Evolutionary conservation across 441 rosid genomes (phyloP), one percentile per base, ranked within the genome.

Genomic region (Syzygium malaccense): DNA sequence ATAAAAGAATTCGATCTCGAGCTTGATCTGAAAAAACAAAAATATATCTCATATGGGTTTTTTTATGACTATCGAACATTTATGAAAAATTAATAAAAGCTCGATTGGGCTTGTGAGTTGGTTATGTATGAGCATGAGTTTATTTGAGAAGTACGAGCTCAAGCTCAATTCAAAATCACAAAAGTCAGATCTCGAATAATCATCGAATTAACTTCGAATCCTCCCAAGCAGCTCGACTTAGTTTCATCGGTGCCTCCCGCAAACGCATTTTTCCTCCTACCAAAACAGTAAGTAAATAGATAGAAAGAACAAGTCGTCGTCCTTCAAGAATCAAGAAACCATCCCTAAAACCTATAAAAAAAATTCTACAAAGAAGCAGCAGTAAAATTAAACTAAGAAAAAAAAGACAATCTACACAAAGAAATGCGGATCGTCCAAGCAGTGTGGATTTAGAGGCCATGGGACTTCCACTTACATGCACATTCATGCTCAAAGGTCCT

Each of bases 401-500:
- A 30, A 17, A 64, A 23, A 17, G 75, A 17, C 23, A 15, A 2
- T 64, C 75, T 8, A 30, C 75, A 64, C 19, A 30, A 64, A 64
- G 41, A 64, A 8, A 64, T 64, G 75, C 75, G 23, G 2, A 28
- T 75, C 1, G n/a, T 75, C 51, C 51, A 41, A 13, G 1, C 26
- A 23, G 1, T 37, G 51, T 17, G 3, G 5, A 54, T 3, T 41
- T 75, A 12, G 14, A 75, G 18, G 56, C 56, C 19, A 20, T 55
- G 56, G 23, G 56, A 55, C 56, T 18, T 55, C 23, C 23, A 55
- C 56, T 55, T 18, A 55, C 23, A 55, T 55, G 58, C 48, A 45
- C 28, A 1, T 23, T 75, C n/a, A 15, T 41, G 51, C 14, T 94
- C 91, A 97, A n/a, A 97, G 97, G 86, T 95, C 96, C 83, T 96